Base-by-base conservation (phyloP, 2,329 filamentous ascomycete species). In the Botrytis paeoniae region DNA sequence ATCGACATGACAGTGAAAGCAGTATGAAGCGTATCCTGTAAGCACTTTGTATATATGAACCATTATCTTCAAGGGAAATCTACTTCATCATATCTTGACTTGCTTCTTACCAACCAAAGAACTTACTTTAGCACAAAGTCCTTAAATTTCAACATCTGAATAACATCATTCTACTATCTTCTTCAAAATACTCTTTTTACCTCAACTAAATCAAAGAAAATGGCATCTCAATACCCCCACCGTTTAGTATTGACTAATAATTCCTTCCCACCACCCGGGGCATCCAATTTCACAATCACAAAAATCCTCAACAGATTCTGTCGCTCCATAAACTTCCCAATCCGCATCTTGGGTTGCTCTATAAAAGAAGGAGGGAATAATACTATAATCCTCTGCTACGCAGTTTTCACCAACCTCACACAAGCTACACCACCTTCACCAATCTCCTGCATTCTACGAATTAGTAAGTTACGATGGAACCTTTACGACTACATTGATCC, bases 151-250 rank as follows among this genome's bases (percentile, higher is more conserved):
- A 57, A 3, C 3, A 57, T 3, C 0, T 9, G 3, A 29, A 32
- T 0, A 29, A 8, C n/a, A 32, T 18, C 0, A 29, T 8, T 29
- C 14, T 29, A 9, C 7, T 6, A 57, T 8, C 1, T 18, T 18
- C n/a, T 8, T 57, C 0, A 14, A 18, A 0, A 8, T 18, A 32
- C 14, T 29, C 3, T 29, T 29, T 18, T 0, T 2, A 54, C 14
- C 14, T 8, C 12, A 18, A 2, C 14, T 3, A 16, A 8, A 18
- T 57, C 14, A 9, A 57, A 29, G 3, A 57, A 54, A 29, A 57
- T 57, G 51, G n/a, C 14, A 18, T 29, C n/a, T 18, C 51, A 32
- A 29, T 29, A 29, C 3, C 51, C 51, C n/a, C n/a, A 32, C 0
- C 14, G 3, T 1, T 18, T 57, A 29, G n/a, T 16, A 9, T 57